Percentiles rank a stretch among this genome's conserved stretches.
phyloP scores from a whole-genome alignment of 495 filamentous ascomycete species.

The Penicillium paxilli region DNA sequence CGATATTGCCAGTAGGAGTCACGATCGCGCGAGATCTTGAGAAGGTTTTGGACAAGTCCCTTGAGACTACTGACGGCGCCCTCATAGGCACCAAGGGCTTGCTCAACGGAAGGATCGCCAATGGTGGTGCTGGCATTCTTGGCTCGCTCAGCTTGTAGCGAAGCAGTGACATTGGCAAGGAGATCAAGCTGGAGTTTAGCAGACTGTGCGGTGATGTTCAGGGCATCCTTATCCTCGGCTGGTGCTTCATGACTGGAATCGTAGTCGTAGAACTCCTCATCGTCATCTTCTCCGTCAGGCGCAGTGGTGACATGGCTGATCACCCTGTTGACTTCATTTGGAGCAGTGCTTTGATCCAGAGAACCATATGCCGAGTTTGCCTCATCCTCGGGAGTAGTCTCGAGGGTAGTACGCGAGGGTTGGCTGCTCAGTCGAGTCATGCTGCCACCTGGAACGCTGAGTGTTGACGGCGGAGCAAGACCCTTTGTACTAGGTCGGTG shows the following conservation, averaged over 20 bases:
- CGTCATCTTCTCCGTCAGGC: slow-evolving; percentile 64
- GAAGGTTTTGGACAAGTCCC: slow-evolving; percentile 78
- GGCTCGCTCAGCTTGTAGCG: slow-evolving; percentile 69
- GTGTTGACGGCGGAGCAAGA: slow-evolving; percentile 30
- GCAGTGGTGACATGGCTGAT: slow-evolving; percentile 47
- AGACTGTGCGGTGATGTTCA: slow-evolving; percentile 94
- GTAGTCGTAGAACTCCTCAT: slow-evolving; percentile 80
- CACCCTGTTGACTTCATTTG: slow-evolving; percentile 49
- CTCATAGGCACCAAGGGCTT: slow-evolving; percentile 86
- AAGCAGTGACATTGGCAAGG: slow-evolving; percentile 77
- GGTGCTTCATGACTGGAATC: slow-evolving; percentile 75
- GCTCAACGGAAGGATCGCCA: slow-evolving; percentile 69
- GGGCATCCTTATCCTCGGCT: slow-evolving; percentile 78
- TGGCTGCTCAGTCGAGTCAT: slow-evolving; percentile 42
- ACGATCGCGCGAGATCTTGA: slow-evolving; percentile 88
- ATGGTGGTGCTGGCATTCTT: slow-evolving; percentile 69
- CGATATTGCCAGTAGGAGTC: slow-evolving; percentile 97
- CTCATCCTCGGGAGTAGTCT: slow-evolving; percentile 49
- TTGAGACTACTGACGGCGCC: slow-evolving; percentile 85
- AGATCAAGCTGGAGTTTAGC: slow-evolving; percentile 90
- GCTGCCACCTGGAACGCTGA: slow-evolving; percentile 34
- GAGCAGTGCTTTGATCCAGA: slow-evolving; percentile 58
- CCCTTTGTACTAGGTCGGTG: slow-evolving; percentile 41
- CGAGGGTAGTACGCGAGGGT: slow-evolving; percentile 53
- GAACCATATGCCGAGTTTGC: slow-evolving; percentile 56